A percentile compares a stretch with the other conserved stretches of the same genome.
These are phyloP conservation scores for Zopfia rhizophila DNA, from an alignment of 2,329 filamentous ascomycete species.

Conservation along the genomic window DNA sequence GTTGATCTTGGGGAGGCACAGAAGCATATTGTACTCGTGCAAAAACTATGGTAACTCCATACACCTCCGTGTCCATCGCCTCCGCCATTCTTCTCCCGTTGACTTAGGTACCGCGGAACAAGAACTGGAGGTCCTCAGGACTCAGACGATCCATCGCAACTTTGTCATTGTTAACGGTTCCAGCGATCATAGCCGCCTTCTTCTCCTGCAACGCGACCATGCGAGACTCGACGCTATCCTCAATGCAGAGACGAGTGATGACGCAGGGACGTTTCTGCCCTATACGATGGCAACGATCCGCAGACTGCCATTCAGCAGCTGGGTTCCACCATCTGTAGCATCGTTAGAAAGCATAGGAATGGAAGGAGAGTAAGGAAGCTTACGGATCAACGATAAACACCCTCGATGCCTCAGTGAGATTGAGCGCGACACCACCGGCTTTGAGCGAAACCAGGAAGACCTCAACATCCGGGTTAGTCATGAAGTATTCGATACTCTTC, in stretches of 20 bases:
- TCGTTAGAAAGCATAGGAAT: slow-evolving; percentile 33
- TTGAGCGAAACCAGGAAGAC: slow-evolving; percentile 97
- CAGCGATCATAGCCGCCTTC: slow-evolving; percentile 98
- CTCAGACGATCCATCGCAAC: slow-evolving; percentile 91
- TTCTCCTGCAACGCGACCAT: slow-evolving; percentile 98
- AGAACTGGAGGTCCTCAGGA: slow-evolving; percentile 92
- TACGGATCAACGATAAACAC: slow-evolving; percentile 97
- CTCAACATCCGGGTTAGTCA: slow-evolving; percentile 93
- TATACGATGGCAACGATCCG: slow-evolving; percentile 86
- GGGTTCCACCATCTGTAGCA: slow-evolving; percentile 91
- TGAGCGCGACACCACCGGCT: slow-evolving; percentile 93
- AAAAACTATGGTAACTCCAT: too few species aligned
- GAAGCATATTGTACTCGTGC: too few species aligned
- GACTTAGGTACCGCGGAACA: slow-evolving; percentile 82
- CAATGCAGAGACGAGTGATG: slow-evolving; percentile 93
- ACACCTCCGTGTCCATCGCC: too few species aligned
- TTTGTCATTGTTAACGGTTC: slow-evolving; percentile 94
- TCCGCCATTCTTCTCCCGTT: too few species aligned
- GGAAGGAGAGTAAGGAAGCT: too few species aligned
- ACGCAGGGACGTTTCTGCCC: slow-evolving; percentile 93
- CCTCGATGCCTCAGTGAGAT: slow-evolving; percentile 91
- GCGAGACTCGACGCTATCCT: slow-evolving; percentile 94
- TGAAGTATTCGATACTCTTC: slow-evolving; percentile 94
- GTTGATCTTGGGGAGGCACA: too few species aligned
- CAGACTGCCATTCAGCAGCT: slow-evolving; percentile 99